These are phyloP conservation scores for Phytophthora pisi DNA, from an alignment of 352 stramenopile species.

Conservation along the genomic window DNA sequence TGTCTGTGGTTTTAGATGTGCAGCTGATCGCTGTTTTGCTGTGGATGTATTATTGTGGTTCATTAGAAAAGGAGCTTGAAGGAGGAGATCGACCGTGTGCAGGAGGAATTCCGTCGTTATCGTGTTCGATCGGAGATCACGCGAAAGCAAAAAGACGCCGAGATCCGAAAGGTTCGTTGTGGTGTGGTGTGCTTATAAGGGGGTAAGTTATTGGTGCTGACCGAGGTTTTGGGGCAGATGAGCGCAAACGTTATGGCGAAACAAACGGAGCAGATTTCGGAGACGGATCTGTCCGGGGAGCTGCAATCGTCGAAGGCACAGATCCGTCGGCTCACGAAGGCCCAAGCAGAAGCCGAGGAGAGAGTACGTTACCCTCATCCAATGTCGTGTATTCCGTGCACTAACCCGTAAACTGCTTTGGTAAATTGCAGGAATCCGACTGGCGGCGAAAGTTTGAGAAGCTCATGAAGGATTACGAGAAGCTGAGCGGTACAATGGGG, in stretches of 20 bases:
- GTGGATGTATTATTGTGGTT: neutral
- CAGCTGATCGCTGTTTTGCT: neutral
- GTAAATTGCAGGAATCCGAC: slow-evolving; percentile 61
- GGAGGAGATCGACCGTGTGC: slow-evolving; percentile 81
- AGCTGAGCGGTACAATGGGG: slow-evolving; percentile 85
- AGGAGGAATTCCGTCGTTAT: slow-evolving; percentile 90
- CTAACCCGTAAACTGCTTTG: neutral
- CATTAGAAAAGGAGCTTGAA: slow-evolving; percentile 81
- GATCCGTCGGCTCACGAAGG: slow-evolving; percentile 76
- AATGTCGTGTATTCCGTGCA: neutral
- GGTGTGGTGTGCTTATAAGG: neutral
- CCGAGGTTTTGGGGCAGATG: slow-evolving; percentile 48
- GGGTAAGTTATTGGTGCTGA: slow-evolving; percentile 4
- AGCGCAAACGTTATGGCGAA: slow-evolving; percentile 74
- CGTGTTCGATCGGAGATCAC: slow-evolving; percentile 88
- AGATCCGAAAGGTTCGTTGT: slow-evolving; percentile 76
- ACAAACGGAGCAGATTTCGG: slow-evolving; percentile 80
- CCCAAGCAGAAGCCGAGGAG: slow-evolving; percentile 77
- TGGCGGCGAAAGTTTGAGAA: slow-evolving; percentile 89
- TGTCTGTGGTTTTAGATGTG: neutral
- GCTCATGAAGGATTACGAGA: slow-evolving; percentile 85
- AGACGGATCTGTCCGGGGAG: slow-evolving; percentile 73
- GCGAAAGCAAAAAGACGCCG: slow-evolving; percentile 88
- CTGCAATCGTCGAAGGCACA: slow-evolving; percentile 76
- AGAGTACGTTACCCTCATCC: slow-evolving; percentile 40